Base-by-base conservation (phyloP, 345 rosid genomes). In the Moricandia arvensis region DNA sequence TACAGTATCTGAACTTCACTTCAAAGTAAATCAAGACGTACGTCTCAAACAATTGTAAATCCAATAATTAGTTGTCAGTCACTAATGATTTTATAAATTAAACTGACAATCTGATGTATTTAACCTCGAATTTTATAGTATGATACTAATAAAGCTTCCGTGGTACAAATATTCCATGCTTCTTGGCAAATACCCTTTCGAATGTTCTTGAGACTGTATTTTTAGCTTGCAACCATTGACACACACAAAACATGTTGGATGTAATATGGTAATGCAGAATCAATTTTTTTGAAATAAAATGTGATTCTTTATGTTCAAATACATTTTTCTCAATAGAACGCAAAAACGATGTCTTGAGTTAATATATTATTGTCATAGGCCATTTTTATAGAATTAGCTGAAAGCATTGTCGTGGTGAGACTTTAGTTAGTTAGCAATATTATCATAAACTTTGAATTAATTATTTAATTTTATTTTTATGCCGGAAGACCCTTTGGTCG, bases 1-100 rank as follows among this genome's bases (percentile, higher is more conserved):
- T 71, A 33, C 24, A 26, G 8, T 71, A 77, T 65, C 68, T 71
- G 24, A 66, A 77, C 18, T 71, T 71, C 68, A 71, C 76, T 77
- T 71, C 18, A 71, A 71, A 72, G 13, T 31, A 57, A 17, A 17
- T 63, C 10, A 69, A 21, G 24, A 71, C 76, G 53, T 43, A 69
- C 45, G 49, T 26, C 51, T 41, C 53, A 64, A 71, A 65, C 68
- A 47, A 59, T 27, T 47, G 45, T 65, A 21, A 30, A 70, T n/a
- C 2, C 59, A 64, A 77, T 35, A 4, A 71, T 71, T 77, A 70
- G 66, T 53, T 68, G 30, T 30, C 27, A 51, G 43, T 33, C 38
- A 17, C 60, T n/a, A 15, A 5, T 51, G 71, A 10, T 17, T 51
- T 49, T 29, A 33, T 33, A 29, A 18, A 10, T 38, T 4, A 37